phyloP scores from a whole-genome alignment of 2,329 filamentous ascomycete genomes.

The Fusarium sp. region DNA sequence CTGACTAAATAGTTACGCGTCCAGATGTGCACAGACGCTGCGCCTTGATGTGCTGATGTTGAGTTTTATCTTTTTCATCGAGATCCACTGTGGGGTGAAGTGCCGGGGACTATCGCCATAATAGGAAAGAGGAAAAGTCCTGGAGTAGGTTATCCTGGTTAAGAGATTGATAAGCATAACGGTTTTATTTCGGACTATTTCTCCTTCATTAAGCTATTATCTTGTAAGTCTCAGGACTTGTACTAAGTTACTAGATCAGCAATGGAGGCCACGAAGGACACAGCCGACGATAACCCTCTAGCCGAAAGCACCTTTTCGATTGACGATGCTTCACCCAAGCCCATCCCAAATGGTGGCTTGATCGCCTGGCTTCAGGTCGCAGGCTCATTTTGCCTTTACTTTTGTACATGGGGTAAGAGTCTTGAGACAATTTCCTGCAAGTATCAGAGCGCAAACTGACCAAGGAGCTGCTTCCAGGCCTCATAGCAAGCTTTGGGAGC shows the following conservation, averaged over 20 bases:
- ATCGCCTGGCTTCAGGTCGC: constrained; percentile 42
- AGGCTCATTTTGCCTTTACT: constrained; percentile 42
- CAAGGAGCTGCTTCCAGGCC: constrained; percentile 5
- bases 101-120: neutral
- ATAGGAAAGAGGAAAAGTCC: neutral
- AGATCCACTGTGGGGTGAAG: constrained; percentile 3
- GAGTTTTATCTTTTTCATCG: neutral
- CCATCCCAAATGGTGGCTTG: constrained; percentile 29
- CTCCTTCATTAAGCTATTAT: neutral
- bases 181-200: neutral
- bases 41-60: constrained; percentile 6
- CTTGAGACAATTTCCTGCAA: neutral
- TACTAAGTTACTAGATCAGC: neutral
- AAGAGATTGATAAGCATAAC: neutral
- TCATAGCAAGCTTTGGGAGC: constrained; percentile 42
- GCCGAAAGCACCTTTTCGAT: neutral
- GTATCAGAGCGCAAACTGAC: rapidly evolving
- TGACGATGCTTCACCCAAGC: neutral
- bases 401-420: constrained; percentile 41
- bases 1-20: neutral
- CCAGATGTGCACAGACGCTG: neutral
- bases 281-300: neutral
- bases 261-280: neutral
- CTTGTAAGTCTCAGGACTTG: neutral
- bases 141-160: neutral